phyloP scores from a whole-genome alignment of 1,284 basidiomycete species.

The Irpex rosettiformis region DNA sequence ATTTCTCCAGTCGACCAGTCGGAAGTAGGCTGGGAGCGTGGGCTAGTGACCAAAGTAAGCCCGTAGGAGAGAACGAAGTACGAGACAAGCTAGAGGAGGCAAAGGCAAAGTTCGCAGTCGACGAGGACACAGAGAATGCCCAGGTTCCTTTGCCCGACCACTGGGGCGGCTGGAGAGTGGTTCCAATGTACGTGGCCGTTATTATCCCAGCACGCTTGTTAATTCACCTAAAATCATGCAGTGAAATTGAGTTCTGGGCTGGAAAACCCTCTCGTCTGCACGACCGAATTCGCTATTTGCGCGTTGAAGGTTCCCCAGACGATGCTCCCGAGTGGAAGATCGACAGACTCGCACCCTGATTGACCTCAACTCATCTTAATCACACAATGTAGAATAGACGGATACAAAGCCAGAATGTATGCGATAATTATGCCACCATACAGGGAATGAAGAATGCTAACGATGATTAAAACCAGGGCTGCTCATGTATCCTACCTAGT shows the following conservation, averaged over 20 bases:
- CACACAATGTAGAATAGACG: not conserved
- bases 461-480: not conserved
- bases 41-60: slow-evolving; percentile 85
- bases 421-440: not conserved
- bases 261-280: slow-evolving; percentile 89
- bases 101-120: slow-evolving; percentile 57
- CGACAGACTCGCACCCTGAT: slow-evolving; percentile 68
- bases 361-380: not conserved
- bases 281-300: slow-evolving; percentile 82
- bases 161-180: slow-evolving; percentile 96
- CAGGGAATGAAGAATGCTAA: not conserved
- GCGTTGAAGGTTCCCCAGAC: slow-evolving; percentile 46
- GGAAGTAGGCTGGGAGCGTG: slow-evolving; percentile 89
- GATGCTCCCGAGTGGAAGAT: slow-evolving; percentile 65
- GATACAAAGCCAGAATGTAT: not conserved
- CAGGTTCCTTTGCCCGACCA: slow-evolving; percentile 82
- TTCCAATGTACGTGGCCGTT: slow-evolving; percentile 69
- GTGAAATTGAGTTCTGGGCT: slow-evolving; percentile 90
- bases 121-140: slow-evolving; percentile 36
- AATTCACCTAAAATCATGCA: slow-evolving; percentile 20
- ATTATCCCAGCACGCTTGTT: slow-evolving; percentile 4
- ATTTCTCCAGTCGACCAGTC: slow-evolving; percentile 82
- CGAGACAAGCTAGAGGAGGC: slow-evolving; percentile 57
- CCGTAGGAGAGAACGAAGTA: slow-evolving; percentile 73
- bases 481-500: slow-evolving; percentile 2